Evolutionary conservation across 2,329 filamentous ascomycete genomes (phyloP), one percentile per base, ranked within the genome.

Genomic region (Cyclaneusma minus): DNA sequence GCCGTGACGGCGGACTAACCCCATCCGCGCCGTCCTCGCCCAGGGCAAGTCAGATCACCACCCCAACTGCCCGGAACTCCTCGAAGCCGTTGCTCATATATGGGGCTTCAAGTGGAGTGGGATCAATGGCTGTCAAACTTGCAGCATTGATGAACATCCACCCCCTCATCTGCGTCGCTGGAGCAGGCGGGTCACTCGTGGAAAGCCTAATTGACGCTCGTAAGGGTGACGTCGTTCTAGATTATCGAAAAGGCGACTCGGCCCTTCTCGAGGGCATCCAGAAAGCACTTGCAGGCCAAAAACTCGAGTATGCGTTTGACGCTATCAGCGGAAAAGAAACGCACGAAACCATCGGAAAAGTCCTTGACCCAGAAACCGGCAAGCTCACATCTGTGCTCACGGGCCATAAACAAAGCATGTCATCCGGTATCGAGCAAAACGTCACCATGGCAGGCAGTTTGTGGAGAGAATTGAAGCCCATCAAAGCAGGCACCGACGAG

Each of bases 91-190:
- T 50, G 9, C 39, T 66, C 4, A 50, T 69, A 27, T 68, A 69
- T 37, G 60, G 64, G 4, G 61, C 49, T 3, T 49, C 58, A 1
- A 56, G 57, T 0, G 58, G 66, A 0, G 64, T 71, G 0, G 70
- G 68, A 5, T 53, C 63, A 3, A 73, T 60, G 33, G 64, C 58
- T 0, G 55, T 74, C 28, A 64, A 75, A 37, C 51, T 75, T 27
- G 43, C 43, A 17, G 37, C 31, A 22, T 34, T 33, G 3, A 47
- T 55, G 3, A 62, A 66, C 29, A 60, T 73, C 13, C 64, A 71
- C 36, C 68, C 69, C 0, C 54, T 74, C 17, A 67, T 74, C 32
- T 58, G 55, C 4, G 50, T 75, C 10, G 66, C 65, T 1, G 67
- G 69, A 3, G 46, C 52, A 20, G 58, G 55, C 10, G 44, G 48